Conservation (phyloP, 805 yeast genomes). For the Jamesozyma hellenica region DNA sequence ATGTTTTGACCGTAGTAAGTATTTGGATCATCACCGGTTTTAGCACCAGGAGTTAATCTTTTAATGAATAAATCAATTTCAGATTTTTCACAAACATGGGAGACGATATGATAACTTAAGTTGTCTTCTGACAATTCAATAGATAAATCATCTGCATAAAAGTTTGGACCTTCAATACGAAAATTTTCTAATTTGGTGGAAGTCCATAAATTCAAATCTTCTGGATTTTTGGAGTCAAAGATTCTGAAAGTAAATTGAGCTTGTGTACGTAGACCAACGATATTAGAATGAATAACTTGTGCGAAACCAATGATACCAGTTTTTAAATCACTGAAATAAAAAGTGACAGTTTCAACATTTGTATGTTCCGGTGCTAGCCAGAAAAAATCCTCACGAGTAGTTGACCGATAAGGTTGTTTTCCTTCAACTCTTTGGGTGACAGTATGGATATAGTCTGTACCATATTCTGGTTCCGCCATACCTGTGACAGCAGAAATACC, state of each 20-base stretch:
- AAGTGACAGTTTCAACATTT: constrained; percentile 92
- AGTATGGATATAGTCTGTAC: constrained; percentile 85
- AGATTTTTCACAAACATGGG: constrained; percentile 60
- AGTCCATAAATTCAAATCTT: constrained; percentile 55
- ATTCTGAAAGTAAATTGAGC: constrained; percentile 91
- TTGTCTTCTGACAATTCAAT: constrained; percentile 51
- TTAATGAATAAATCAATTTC: constrained; percentile 58
- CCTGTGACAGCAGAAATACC: constrained; percentile 92
- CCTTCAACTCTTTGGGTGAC: constrained; percentile 51
- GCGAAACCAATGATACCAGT: constrained; percentile 74
- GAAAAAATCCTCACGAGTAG: constrained; percentile 56
- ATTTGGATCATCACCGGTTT: constrained; percentile 80
- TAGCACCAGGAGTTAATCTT: constrained; percentile 66
- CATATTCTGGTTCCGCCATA: constrained; percentile 94
- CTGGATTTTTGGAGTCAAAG: constrained; percentile 31
- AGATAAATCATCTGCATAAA: constrained; percentile 64
- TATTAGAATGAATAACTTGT: constrained; percentile 87
- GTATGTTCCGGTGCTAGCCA: constrained; percentile 73
- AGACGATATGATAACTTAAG: constrained; percentile 43
- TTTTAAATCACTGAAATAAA: constrained; percentile 62
- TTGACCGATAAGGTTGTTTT: constrained; percentile 47
- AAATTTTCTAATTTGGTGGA: constrained; percentile 81
- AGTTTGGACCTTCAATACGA: constrained; percentile 60
- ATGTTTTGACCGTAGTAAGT: constrained; percentile 80
- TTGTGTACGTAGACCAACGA: constrained; percentile 77